phyloP scores from a whole-genome alignment of 345 rosid genomes.

The Brassica rapa region DNA sequence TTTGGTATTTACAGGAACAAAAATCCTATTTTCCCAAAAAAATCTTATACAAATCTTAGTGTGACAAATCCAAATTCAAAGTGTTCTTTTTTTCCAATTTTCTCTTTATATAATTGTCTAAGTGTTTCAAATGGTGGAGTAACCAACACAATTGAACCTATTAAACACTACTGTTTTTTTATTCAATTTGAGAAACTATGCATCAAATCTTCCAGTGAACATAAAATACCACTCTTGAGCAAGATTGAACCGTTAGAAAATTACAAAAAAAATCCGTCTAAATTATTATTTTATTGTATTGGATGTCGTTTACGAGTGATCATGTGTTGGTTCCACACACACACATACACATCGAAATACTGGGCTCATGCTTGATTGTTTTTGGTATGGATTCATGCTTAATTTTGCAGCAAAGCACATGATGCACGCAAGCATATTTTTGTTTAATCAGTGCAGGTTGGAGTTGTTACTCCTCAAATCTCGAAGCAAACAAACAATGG shows the following conservation, averaged over 20 bases:
- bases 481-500: conserved; percentile 34
- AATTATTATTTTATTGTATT: background rate
- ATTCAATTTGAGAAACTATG: too few relatives aligned
- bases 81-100: too few relatives aligned
- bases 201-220: background rate
- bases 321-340: background rate
- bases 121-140: background rate
- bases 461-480: conserved; percentile 30
- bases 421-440: background rate
- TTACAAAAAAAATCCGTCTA: background rate
- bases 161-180: background rate
- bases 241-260: background rate
- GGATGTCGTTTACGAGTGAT: background rate
- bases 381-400: background rate
- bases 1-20: too few relatives aligned
- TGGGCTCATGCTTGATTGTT: conserved; percentile 1
- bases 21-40: too few relatives aligned
- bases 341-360: background rate
- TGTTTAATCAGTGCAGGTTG: conserved; percentile 21
- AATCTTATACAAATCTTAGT: too few relatives aligned
- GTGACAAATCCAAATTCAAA: too few relatives aligned
- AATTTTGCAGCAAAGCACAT: conserved; percentile 10
- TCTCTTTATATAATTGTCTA: background rate
- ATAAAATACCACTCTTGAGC: background rate
- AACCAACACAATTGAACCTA: background rate